Evolutionary conservation across 441 rosid species (phyloP).

Genomic region (Flueggea neowawraea): DNA sequence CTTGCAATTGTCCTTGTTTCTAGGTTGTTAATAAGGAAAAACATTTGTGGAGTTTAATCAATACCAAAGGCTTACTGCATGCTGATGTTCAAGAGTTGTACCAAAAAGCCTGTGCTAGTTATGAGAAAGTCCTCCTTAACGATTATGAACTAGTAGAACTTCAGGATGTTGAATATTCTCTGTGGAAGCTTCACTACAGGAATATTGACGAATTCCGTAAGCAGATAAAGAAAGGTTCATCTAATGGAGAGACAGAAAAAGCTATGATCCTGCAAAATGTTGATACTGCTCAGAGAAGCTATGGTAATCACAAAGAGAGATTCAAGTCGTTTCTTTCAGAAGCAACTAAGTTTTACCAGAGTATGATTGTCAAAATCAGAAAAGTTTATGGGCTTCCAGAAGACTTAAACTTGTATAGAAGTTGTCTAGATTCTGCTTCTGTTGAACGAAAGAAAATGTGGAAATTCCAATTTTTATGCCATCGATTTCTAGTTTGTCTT

Average conservation of each 20-base stretch:
- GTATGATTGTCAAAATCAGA: slow-evolving; percentile 42
- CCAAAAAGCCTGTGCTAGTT: slow-evolving; percentile 48
- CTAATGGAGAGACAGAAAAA: slow-evolving; percentile 20
- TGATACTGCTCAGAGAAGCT: slow-evolving; percentile 17
- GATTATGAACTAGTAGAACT: slow-evolving; percentile 49
- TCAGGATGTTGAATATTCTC: slow-evolving; percentile 77
- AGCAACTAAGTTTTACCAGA: slow-evolving; percentile 60
- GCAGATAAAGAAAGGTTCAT: slow-evolving; percentile 39
- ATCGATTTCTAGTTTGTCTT: slow-evolving; percentile 82
- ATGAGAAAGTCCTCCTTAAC: slow-evolving; percentile 51
- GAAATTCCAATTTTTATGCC: slow-evolving; percentile 64
- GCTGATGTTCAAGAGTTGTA: slow-evolving; percentile 56
- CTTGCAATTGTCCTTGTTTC: slow-evolving; percentile 19
- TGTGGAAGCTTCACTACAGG: slow-evolving; percentile 88
- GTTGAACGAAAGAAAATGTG: slow-evolving; percentile 34
- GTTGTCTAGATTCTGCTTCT: slow-evolving; percentile 17
- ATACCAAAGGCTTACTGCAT: slow-evolving; percentile 48
- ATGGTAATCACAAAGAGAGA: slow-evolving; percentile 38
- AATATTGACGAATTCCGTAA: slow-evolving; percentile 92
- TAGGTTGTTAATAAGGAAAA: slow-evolving; percentile 70
- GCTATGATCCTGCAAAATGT: slow-evolving; percentile 13
- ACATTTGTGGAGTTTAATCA: slow-evolving; percentile 57
- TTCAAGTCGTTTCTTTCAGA: slow-evolving; percentile 57
- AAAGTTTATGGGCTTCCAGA: slow-evolving; percentile 38
- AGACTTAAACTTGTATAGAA: slow-evolving; percentile 29